Evolutionary conservation across 306 rosid species (phyloP).

Genomic region (Prunus kanzakura): DNA sequence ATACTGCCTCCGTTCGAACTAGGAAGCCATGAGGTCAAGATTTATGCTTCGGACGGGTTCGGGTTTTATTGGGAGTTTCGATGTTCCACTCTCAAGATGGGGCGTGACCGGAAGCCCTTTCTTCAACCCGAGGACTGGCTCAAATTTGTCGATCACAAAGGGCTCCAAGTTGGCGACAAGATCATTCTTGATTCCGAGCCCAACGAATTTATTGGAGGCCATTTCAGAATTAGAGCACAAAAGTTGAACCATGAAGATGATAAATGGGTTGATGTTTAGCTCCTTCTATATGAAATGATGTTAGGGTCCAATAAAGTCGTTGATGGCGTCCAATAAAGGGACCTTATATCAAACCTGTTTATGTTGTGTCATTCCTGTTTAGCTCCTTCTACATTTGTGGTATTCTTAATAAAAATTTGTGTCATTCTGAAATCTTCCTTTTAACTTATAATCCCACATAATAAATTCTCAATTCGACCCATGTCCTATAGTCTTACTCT

Average conservation of each 20-base stretch:
- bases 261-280: conserved; percentile 1
- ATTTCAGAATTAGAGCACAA: background rate
- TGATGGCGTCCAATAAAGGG: no score
- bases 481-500: no score
- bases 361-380: no score
- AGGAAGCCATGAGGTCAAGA: background rate
- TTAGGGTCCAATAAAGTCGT: no score
- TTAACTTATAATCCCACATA: no score
- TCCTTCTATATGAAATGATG: no score
- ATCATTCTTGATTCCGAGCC: background rate
- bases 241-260: background rate
- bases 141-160: background rate
- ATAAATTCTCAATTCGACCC: no score
- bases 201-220: background rate
- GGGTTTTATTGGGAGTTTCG: background rate
- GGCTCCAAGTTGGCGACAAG: background rate
- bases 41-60: background rate
- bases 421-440: no score
- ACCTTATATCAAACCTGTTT: no score
- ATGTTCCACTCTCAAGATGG: background rate
- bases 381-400: no score
- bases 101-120: background rate
- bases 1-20: background rate
- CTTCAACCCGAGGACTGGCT: background rate
- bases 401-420: no score